Base-by-base conservation (phyloP, 164 flowering plant species). In the Liquidambar formosana region DNA sequence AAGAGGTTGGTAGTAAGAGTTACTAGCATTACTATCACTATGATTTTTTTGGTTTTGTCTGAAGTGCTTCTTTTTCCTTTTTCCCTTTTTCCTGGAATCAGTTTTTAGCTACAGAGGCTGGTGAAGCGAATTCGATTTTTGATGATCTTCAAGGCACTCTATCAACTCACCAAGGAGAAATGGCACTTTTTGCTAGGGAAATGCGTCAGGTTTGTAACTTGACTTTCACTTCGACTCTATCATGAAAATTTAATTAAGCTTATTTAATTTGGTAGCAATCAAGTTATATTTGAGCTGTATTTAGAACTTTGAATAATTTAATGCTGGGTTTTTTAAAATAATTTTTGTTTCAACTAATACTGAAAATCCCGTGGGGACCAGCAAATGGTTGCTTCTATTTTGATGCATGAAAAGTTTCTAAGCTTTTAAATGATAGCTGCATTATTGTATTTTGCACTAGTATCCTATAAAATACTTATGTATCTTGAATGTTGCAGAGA, bases 91-190 rank as follows among this genome's bases (percentile, higher is more conserved):
- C 15, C 58, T 19, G 66, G 46, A 66, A 64, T 54, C 68, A 95
- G 99, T 83, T 89, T 72, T 78, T 95, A 38, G 81, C 66, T 41
- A 74, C 78, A 4, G 87, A 84, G 72, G 79, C 78, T 45, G 72
- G 45, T 64, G 85, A 85, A 78, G 83, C 88, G 43, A 80, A 83
- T 66, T 73, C 85, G 0, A 76, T 93, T 63, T 88, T 89, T 77
- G 85, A 82, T 68, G 88, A 87, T 74, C 92, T 96, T 80, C 94
- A 89, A 66, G 67, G 76, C 63, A 66, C 76, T 54, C 75, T 96
- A 59, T 81, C 89, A 63, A 75, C 80, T 70, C 96, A 93, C 33
- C 97, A 89, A 74, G 89, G 89, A 46, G 99, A 93, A 81, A 85
- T 90, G 83, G 91, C 92, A 44, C 63, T 69, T 49, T 93, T 89